A percentile compares a stretch with the other conserved stretches of the same genome.
Evolutionary conservation across 2,329 filamentous ascomycete genomes (phyloP).

Genomic region (Teratosphaeria nubilosa): DNA sequence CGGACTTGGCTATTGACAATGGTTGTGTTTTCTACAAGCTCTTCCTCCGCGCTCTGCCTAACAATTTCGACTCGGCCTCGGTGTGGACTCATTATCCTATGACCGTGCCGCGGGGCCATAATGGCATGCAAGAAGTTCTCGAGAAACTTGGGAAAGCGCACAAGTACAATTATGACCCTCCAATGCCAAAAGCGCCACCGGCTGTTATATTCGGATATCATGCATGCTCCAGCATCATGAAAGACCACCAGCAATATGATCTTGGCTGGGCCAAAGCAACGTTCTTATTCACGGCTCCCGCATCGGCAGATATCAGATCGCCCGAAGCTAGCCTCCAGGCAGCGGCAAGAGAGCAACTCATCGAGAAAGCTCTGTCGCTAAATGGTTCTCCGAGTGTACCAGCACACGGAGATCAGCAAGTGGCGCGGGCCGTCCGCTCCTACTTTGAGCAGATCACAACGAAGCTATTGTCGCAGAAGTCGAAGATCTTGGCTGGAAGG

Average conservation of each 20-base stretch:
- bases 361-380: slow-evolving; percentile 29
- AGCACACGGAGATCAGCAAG: slow-evolving; percentile 14
- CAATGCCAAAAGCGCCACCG: slow-evolving; percentile 22
- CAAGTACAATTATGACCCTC: slow-evolving; percentile 30
- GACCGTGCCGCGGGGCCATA: slow-evolving; percentile 29
- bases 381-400: slow-evolving; percentile 1
- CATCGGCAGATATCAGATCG: slow-evolving; percentile 39
- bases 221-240: slow-evolving; percentile 34
- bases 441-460: slow-evolving; percentile 41
- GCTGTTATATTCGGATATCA: slow-evolving; percentile 36
- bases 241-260: slow-evolving; percentile 34
- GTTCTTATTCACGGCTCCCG: slow-evolving; percentile 34
- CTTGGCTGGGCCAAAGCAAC: slow-evolving; percentile 39
- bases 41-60: slow-evolving; percentile 41
- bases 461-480: slow-evolving; percentile 34
- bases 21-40: slow-evolving; percentile 44
- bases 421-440: slow-evolving; percentile 33
- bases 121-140: slow-evolving; percentile 37
- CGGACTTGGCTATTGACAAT: slow-evolving; percentile 35
- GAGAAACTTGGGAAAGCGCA: slow-evolving; percentile 30
- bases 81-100: slow-evolving; percentile 43
- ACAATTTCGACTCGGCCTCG: slow-evolving; percentile 38
- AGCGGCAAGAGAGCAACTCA: slow-evolving; percentile 32
- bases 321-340: slow-evolving; percentile 35
- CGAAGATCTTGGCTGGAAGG: slow-evolving; percentile 36